Evolutionary conservation across 176 grass and related monocot genomes (phyloP).

Genomic region (Hordeum marinum): DNA sequence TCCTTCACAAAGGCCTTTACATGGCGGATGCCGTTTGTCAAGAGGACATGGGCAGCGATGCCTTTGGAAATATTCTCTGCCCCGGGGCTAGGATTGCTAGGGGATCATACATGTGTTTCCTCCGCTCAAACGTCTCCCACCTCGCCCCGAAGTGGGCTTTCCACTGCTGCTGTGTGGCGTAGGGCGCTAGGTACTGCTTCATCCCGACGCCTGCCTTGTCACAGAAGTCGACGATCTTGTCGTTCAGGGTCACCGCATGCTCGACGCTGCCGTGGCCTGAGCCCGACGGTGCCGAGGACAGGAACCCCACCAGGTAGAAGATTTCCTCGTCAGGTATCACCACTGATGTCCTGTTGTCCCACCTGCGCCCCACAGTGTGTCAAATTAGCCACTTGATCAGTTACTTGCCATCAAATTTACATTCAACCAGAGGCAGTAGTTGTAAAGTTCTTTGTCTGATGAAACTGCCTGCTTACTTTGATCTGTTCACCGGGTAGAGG

Average conservation of each 20-base stretch:
- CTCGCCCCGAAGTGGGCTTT: conserved; percentile 86
- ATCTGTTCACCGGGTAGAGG: conserved; percentile 85
- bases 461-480: conserved; percentile 44
- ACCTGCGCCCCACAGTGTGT: conserved; percentile 48
- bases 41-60: conserved; percentile 43
- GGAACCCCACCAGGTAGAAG: conserved; percentile 91
- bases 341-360: conserved; percentile 80
- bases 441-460: neutral
- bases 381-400: neutral
- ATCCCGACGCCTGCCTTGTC: conserved; percentile 42
- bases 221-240: conserved; percentile 69
- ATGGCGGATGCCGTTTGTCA: conserved; percentile 19
- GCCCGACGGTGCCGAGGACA: conserved; percentile 60
- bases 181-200: conserved; percentile 90
- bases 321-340: conserved; percentile 85
- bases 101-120: conserved; percentile 81
- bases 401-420: neutral
- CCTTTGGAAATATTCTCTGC: conserved; percentile 80
- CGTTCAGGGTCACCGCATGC: conserved; percentile 66
- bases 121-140: conserved; percentile 84
- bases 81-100: conserved; percentile 86
- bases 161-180: conserved; percentile 79
- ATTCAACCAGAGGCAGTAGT: neutral
- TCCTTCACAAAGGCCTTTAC: conserved; percentile 34
- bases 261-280: conserved; percentile 46